Evolutionary conservation across 2,329 filamentous ascomycete species (phyloP).

Genomic region (Grosmannia huntii): DNA sequence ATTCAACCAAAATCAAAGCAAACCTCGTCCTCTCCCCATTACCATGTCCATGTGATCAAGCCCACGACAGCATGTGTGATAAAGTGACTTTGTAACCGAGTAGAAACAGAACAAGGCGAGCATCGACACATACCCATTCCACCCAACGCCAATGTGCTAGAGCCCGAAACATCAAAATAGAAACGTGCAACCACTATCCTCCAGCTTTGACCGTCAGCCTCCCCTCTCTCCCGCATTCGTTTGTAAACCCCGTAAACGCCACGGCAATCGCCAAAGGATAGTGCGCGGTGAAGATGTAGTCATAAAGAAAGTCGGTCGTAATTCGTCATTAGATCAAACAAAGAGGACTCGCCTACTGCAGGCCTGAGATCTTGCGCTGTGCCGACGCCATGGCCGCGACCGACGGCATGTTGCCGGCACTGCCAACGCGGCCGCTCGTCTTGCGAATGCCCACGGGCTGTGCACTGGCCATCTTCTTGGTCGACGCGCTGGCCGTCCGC

Average conservation of each 20-base stretch:
- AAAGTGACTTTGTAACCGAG: not conserved
- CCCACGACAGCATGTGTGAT: no score
- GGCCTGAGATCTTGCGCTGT: conserved; percentile 40
- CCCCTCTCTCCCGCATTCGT: not conserved
- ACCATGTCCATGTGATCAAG: not conserved
- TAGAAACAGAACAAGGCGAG: not conserved
- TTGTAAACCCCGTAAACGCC: not conserved
- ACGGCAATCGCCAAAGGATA: not conserved
- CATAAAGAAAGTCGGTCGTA: not conserved
- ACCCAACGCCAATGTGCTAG: not conserved
- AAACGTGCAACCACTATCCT: not conserved
- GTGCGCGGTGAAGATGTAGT: not conserved
- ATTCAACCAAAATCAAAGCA: not conserved
- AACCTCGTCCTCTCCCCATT: not conserved
- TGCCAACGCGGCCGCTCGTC: conserved; percentile 53
- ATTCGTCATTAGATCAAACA: not conserved
- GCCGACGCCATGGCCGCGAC: conserved; percentile 27
- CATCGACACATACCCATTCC: not conserved
- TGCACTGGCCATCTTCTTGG: conserved; percentile 39
- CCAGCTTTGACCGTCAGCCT: no score
- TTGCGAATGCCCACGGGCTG: conserved; percentile 45
- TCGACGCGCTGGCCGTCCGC: conserved; percentile 15
- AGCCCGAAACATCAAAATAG: not conserved
- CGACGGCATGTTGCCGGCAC: conserved; percentile 27
- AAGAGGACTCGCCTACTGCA: conserved; percentile 3